Conservation (phyloP, 768 basidiomycete species). For the Daedaleopsis nitida region DNA sequence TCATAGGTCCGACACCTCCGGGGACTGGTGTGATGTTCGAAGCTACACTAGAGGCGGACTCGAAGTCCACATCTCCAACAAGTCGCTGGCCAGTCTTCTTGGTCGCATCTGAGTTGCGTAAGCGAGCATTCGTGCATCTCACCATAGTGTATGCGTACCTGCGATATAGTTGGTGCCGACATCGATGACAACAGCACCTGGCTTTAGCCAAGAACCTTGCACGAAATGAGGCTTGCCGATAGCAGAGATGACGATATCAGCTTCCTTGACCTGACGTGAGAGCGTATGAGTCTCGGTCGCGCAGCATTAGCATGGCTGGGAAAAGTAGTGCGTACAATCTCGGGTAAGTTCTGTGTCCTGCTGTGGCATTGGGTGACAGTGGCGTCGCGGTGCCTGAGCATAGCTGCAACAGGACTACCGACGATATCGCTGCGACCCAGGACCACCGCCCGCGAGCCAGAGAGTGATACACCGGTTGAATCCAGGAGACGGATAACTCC, state of each 20-base stretch:
- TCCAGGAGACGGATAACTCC: conserved; percentile 91
- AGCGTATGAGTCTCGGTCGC: not conserved
- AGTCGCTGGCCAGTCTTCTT: conserved; percentile 96
- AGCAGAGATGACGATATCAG: conserved; percentile 95
- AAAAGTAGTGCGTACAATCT: conserved; percentile 54
- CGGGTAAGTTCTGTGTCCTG: conserved; percentile 77
- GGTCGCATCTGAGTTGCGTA: conserved; percentile 58
- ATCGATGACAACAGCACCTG: conserved; percentile 93
- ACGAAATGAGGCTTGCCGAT: conserved; percentile 92
- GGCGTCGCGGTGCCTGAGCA: conserved; percentile 88
- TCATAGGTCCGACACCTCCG: conserved; percentile 99
- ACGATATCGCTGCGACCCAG: conserved; percentile 98
- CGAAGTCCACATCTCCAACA: conserved; percentile 93
- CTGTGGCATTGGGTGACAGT: conserved; percentile 99
- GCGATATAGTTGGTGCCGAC: conserved; percentile 97
- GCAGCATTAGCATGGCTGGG: too few relatives aligned
- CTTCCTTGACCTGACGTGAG: conserved; percentile 64
- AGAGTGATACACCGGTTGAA: conserved; percentile 74
- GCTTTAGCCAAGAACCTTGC: conserved; percentile 93
- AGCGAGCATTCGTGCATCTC: not conserved
- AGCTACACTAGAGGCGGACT: conserved; percentile 73
- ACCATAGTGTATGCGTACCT: conserved; percentile 46
- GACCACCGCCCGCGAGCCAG: conserved; percentile 85
- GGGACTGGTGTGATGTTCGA: conserved; percentile 97
- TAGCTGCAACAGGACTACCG: conserved; percentile 90